Evolutionary conservation across 176 grass and related monocot genomes (phyloP), one percentile per base, ranked within the genome.

Genomic region (Avena sativa): DNA sequence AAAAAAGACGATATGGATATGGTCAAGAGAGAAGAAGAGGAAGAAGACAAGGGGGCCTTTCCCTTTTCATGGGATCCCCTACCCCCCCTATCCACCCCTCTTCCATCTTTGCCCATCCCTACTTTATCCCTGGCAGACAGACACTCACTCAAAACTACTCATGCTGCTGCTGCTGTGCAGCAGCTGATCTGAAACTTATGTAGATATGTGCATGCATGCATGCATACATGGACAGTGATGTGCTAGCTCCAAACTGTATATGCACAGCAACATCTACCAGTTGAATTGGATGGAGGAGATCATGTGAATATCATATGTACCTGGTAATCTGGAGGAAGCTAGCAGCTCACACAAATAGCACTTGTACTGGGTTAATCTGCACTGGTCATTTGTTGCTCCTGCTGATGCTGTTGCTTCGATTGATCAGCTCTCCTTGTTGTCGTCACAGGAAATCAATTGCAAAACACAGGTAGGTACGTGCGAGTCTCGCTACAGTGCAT

Each of bases 61-160:
- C 40, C 50, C 72, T 83, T 68, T 61, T 64, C 53, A 73, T 85
- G 60, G 83, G 58, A 78, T 36, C 68, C 85, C 78, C 68, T 87
- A 38, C 51, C 13, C 10, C 72, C 72, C 46, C 71, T 62, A 30
- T 60, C 53, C 47, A 60, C 40, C 44, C 25, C 50, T 34, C 25
- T 71, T 81, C 86, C 38, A 28, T 19, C 12, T 50, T 25, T 52
- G 55, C 69, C 78, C 57, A 74, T 38, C 63, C 50, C 60, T 58
- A 78, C 52, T 12, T 20, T 38, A 17, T 48, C 75, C n/a, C 12
- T 56, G 77, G 20, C 78, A 58, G 30, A n/a, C 73, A 76, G 71
- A 74, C 46, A 26, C 44, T 74, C 63, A 11, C 62, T 32, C 43
- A 44, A 76, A 66, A 15, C 72, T 66, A 16, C 74, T 67, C 28